These are phyloP conservation scores for Diaporthe velutina DNA, from an alignment of 2,329 filamentous ascomycete genomes.

Conservation along the genomic window DNA sequence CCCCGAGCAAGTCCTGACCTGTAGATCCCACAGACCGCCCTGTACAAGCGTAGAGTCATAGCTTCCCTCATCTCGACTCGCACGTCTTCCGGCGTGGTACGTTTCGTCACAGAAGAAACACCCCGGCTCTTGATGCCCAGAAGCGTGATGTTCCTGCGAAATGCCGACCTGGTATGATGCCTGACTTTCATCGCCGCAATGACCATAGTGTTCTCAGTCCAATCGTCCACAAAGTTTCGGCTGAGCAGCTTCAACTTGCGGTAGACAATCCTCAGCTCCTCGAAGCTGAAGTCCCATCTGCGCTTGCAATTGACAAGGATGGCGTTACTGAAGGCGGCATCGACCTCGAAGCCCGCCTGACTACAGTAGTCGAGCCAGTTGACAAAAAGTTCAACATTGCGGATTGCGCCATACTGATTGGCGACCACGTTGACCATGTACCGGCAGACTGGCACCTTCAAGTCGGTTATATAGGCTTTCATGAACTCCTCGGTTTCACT, in stretches of 20 bases:
- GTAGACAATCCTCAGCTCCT: slow-evolving; percentile 52
- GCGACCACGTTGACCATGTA: slow-evolving; percentile 58
- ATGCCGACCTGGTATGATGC: slow-evolving; percentile 10
- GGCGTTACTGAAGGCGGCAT: slow-evolving; percentile 54
- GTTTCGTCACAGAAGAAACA: slow-evolving; percentile 7
- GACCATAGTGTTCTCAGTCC: slow-evolving; percentile 50
- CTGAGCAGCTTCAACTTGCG: slow-evolving; percentile 49
- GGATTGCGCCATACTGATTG: slow-evolving; percentile 56
- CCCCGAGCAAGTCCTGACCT: slow-evolving; percentile 49
- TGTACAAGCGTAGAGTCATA: slow-evolving; percentile 23
- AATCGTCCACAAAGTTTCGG: slow-evolving; percentile 50
- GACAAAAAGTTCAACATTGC: slow-evolving; percentile 54
- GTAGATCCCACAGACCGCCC: slow-evolving; percentile 51
- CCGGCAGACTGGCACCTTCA: slow-evolving; percentile 52
- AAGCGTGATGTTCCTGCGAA: slow-evolving; percentile 29
- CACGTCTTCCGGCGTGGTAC: slow-evolving; percentile 12
- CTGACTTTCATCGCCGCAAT: slow-evolving; percentile 25
- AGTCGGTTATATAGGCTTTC: slow-evolving; percentile 50
- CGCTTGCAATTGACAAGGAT: slow-evolving; percentile 54
- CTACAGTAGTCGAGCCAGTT: slow-evolving; percentile 57
- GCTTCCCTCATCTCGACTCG: slow-evolving; percentile 37
- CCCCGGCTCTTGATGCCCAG: slow-evolving; percentile 22
- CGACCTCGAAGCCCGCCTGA: slow-evolving; percentile 50
- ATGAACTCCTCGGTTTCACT: slow-evolving; percentile 56
- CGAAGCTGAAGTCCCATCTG: slow-evolving; percentile 54